phyloP scores from a whole-genome alignment of 2,329 filamentous ascomycete genomes.

The Trichoderma guizhouense region DNA sequence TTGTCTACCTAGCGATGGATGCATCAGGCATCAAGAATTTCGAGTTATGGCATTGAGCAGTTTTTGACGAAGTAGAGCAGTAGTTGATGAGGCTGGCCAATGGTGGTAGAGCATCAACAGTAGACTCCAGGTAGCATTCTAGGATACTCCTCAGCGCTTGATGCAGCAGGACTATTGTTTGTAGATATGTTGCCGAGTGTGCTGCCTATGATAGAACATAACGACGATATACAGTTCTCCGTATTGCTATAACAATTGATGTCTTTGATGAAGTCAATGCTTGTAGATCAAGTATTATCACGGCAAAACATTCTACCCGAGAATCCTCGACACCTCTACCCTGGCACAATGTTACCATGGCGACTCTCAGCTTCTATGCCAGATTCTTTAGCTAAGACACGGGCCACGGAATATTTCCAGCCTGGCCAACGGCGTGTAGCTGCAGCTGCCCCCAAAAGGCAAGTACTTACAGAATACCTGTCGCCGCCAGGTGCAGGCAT shows the following conservation, averaged over 20 bases:
- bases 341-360: neutral
- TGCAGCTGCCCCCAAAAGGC: slow-evolving; percentile 2
- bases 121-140: neutral
- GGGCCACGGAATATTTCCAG: slow-evolving; percentile 1
- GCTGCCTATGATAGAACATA: neutral
- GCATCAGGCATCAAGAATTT: slow-evolving; percentile 8
- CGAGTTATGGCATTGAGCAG: neutral
- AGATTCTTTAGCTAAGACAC: neutral
- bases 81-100: neutral
- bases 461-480: neutral
- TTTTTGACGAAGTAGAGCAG: neutral
- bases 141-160: neutral
- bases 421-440: neutral
- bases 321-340: neutral
- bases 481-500: neutral
- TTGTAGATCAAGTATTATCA: neutral
- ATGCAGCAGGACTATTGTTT: neutral
- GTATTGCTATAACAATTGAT: neutral
- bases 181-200: neutral
- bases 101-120: neutral
- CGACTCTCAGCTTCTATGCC: neutral
- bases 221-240: neutral
- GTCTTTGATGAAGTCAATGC: neutral
- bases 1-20: neutral
- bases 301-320: no score